These are phyloP conservation scores for Annulohypoxylon truncatum DNA, from an alignment of 2,329 filamentous ascomycete species.

Conservation along the genomic window DNA sequence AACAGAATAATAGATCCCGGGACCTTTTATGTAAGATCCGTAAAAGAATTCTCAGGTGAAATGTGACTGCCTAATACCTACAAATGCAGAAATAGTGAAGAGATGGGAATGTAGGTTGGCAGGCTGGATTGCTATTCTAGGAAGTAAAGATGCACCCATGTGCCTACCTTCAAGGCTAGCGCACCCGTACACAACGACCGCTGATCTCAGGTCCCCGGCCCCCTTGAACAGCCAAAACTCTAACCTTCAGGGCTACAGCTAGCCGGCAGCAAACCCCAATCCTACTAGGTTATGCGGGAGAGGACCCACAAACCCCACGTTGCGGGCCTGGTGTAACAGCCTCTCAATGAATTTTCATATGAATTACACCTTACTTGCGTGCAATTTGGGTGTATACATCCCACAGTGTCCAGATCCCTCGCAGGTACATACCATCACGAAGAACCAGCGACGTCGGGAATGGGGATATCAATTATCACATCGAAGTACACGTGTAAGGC, in stretches of 20 bases:
- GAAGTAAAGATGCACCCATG: not conserved
- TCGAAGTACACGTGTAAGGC: conserved; percentile 3
- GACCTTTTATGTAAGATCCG: conserved; percentile 22
- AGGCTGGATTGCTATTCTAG: not conserved
- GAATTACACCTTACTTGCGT: not conserved
- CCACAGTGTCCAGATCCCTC: not conserved
- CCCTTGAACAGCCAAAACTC: not conserved
- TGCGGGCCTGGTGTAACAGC: conserved; percentile 8
- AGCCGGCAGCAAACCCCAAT: not conserved
- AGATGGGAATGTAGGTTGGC: not conserved
- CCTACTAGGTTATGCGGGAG: conserved; percentile 26
- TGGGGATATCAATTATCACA: not conserved
- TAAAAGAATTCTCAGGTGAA: conserved; percentile 5
- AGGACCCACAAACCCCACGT: conserved; percentile 29
- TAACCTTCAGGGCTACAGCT: not conserved
- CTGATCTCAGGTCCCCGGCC: not conserved
- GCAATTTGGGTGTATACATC: not conserved
- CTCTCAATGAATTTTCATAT: not conserved
- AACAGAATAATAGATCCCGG: conserved; percentile 9
- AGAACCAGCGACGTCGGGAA: not conserved
- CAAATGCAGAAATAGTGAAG: not conserved
- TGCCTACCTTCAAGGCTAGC: not conserved
- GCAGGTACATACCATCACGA: not conserved
- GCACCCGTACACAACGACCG: conserved; percentile 2
- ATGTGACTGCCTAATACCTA: conserved; percentile 9